phyloP scores from a whole-genome alignment of 805 yeast species.

The Ogataea sp. region DNA sequence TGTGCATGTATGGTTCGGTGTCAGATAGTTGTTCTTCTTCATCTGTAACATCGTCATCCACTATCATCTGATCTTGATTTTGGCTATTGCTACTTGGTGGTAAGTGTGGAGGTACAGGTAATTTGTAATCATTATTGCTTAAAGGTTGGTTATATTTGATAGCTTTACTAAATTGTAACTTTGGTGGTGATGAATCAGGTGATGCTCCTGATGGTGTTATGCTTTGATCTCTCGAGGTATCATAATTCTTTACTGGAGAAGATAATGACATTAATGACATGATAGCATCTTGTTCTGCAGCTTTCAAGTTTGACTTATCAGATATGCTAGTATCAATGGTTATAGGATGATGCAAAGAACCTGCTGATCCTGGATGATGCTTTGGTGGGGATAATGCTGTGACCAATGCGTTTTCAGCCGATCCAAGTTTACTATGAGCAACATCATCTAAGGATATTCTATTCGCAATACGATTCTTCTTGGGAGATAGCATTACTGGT shows the following conservation, averaged over 20 bases:
- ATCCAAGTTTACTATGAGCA: slow-evolving; percentile 14
- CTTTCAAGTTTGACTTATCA: slow-evolving; percentile 8
- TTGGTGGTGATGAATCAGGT: slow-evolving; percentile 1
- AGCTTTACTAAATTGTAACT: background rate
- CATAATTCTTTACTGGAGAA: slow-evolving; percentile 35
- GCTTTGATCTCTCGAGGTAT: slow-evolving; percentile 7
- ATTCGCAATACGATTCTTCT: background rate
- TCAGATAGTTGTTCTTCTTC: slow-evolving; percentile 1
- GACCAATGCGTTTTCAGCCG: slow-evolving; percentile 17
- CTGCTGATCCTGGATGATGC: slow-evolving; percentile 6
- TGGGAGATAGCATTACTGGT: background rate
- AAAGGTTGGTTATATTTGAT: no score
- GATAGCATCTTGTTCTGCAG: slow-evolving; percentile 47
- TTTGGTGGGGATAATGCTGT: slow-evolving; percentile 16
- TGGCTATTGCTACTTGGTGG: background rate
- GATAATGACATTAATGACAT: slow-evolving; percentile 47
- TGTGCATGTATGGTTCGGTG: background rate
- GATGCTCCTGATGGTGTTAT: slow-evolving; percentile 9
- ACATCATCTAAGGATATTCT: slow-evolving; percentile 18
- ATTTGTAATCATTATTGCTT: background rate
- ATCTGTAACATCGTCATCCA: slow-evolving; percentile 2
- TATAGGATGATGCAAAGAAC: background rate
- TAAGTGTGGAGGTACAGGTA: background rate
- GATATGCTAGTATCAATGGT: background rate
- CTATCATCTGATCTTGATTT: background rate